Evolutionary conservation across 1,284 basidiomycete species (phyloP).

Genomic region (Ganoderma meredithae): DNA sequence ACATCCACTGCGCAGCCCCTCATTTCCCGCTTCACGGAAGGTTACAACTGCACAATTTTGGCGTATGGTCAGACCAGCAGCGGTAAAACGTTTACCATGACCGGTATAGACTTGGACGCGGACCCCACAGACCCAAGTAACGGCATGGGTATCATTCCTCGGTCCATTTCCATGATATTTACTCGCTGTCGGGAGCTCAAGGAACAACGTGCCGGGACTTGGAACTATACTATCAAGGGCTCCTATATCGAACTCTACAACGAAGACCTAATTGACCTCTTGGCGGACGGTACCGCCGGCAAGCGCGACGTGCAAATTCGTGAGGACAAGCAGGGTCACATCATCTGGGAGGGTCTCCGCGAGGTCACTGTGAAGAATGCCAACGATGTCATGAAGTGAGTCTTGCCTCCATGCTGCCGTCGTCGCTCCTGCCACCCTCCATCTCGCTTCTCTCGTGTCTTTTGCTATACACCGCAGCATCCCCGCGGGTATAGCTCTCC

Average conservation of each 20-base stretch:
- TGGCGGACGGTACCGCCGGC: conserved; percentile 74
- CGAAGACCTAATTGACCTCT: conserved; percentile 93
- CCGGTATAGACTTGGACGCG: conserved; percentile 86
- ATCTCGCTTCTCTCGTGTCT: background rate
- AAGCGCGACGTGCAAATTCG: conserved; percentile 93
- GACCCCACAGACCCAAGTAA: conserved; percentile 78
- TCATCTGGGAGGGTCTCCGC: conserved; percentile 95
- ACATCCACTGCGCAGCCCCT: conserved; percentile 85
- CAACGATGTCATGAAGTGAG: conserved; percentile 91
- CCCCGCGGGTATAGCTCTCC: background rate
- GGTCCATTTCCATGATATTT: conserved; percentile 94
- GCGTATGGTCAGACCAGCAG: conserved; percentile 98
- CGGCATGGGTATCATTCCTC: conserved; percentile 93
- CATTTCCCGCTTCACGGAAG: conserved; percentile 91
- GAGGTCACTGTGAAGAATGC: conserved; percentile 88
- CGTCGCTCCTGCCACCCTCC: conserved; percentile 21
- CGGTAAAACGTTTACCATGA: conserved; percentile 98
- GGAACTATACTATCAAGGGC: conserved; percentile 81
- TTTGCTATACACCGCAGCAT: background rate
- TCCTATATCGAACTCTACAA: conserved; percentile 99
- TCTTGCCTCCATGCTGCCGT: conserved; percentile 31
- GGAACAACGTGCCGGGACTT: conserved; percentile 74
- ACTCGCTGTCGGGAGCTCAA: conserved; percentile 77
- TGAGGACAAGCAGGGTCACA: conserved; percentile 95
- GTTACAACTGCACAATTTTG: conserved; percentile 97